Evolutionary conservation across 495 filamentous ascomycete genomes (phyloP).

Genomic region (Xylaria intraflava): DNA sequence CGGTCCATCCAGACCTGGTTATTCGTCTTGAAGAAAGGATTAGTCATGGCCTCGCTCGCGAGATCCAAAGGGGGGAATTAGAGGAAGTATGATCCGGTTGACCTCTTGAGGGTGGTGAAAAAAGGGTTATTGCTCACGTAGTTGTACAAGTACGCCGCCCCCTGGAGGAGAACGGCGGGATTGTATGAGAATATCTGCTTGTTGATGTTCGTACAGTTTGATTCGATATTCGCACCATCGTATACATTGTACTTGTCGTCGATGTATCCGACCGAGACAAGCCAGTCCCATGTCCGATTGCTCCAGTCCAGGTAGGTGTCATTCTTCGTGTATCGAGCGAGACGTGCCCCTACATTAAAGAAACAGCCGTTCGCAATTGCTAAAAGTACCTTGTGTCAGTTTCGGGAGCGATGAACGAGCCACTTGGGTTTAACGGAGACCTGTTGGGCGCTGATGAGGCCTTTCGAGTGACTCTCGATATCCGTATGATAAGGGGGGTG

Average conservation of each 20-base stretch:
- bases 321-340: conserved; percentile 73
- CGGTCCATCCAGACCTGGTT: conserved; percentile 53
- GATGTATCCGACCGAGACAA: conserved; percentile 54
- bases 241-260: conserved; percentile 57
- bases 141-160: conserved; percentile 74
- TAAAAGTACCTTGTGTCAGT: conserved; percentile 6
- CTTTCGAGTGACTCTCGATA: not conserved
- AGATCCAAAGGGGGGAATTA: too few relatives aligned
- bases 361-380: conserved; percentile 76
- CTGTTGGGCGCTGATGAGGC: not conserved
- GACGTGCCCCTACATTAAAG: conserved; percentile 74
- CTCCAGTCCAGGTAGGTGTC: conserved; percentile 73
- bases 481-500: not conserved
- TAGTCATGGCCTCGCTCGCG: too few relatives aligned
- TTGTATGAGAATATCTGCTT: conserved; percentile 73
- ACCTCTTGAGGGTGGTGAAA: too few relatives aligned
- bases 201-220: conserved; percentile 59
- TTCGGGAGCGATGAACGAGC: not conserved
- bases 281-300: conserved; percentile 68
- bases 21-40: not conserved
- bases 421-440: not conserved
- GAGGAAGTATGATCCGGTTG: too few relatives aligned
- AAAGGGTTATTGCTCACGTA: conserved; percentile 38
- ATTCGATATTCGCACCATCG: conserved; percentile 63
- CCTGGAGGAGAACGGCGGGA: conserved; percentile 61